Base-by-base conservation (phyloP, 192 early-diverging fungal genomes). In the Umbelopsis isabellina region DNA sequence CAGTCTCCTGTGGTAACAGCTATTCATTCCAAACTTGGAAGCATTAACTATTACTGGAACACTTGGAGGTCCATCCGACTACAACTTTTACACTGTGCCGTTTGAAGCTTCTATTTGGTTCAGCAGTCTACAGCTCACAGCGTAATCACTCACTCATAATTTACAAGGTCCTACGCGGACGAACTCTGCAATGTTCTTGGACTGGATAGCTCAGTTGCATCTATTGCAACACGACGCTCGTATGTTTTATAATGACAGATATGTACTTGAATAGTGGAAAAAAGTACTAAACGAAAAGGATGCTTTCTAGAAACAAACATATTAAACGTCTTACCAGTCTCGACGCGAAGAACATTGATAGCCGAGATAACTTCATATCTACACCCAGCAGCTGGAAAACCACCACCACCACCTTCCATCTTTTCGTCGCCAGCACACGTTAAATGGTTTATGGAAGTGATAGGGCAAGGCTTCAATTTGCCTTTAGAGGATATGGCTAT, bases 401-500 rank as follows among this genome's bases (percentile, higher is more conserved):
- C 45, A 21, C 69, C 81, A 46, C 79, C 83, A 65, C 86, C 91
- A 71, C 82, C 90, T 12, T 69, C 83, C 21, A 72, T 90, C 15
- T 84, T 94, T 46, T 85, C 86, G 4, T 93, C 92, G 0, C 85
- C 87, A 13, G 82, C 89, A 4, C 94, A 95, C 75, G 93, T 95
- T 20, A 78, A 82, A 45, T 95, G 91, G 92, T 85, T 86, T 44
- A 94, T 95, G 92, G 92, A 92, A 70, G 86, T 94, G 12, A 74
- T 95, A n/a, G 94, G 91, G 0, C 91, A 92, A 75, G 94, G 92
- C 11, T 92, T 95, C 58, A 75, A 81, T 30, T 79, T 95, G 44
- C 92, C 94, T 3, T 78, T 93, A 35, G 91, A 95, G 47, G 90
- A 95, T 52, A 76, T 90, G 53, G 68, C 72, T 7, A 90, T 92